Evolutionary conservation across 2,329 filamentous ascomycete genomes (phyloP).

Genomic region (Phaeosphaeria sp.): DNA sequence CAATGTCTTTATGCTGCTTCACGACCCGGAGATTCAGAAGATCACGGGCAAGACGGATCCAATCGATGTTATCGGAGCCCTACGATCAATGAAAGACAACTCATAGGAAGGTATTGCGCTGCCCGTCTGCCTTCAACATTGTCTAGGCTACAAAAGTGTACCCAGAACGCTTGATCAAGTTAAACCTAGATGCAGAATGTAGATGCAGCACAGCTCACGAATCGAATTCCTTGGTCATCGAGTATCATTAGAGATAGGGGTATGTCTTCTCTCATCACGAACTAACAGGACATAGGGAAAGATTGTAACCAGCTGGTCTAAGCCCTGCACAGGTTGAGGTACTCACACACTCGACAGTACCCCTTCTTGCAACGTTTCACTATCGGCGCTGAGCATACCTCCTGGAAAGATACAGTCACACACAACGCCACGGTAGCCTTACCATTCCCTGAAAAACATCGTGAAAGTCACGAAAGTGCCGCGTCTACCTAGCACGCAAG

Average conservation of each 20-base stretch:
- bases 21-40: slow-evolving; percentile 86
- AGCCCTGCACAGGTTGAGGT: neutral
- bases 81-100: slow-evolving; percentile 88
- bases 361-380: neutral
- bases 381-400: neutral
- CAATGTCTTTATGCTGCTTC: slow-evolving; percentile 94
- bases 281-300: neutral
- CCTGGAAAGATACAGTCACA: neutral
- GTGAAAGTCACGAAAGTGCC: neutral
- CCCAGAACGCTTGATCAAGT: neutral
- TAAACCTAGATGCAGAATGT: neutral
- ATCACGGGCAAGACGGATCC: slow-evolving; percentile 81
- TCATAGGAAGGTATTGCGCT: slow-evolving; percentile 26
- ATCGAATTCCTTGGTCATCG: neutral
- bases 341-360: neutral
- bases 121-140: neutral
- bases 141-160: neutral
- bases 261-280: too few species aligned
- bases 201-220: neutral
- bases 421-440: neutral
- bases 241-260: too few species aligned
- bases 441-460: neutral
- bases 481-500: neutral
- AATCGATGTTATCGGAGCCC: slow-evolving; percentile 80
- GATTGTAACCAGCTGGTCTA: neutral